These are phyloP conservation scores for Tieghemostelium lacteum DNA, from an alignment of 78 protist genomes.

Conservation along the genomic window DNA sequence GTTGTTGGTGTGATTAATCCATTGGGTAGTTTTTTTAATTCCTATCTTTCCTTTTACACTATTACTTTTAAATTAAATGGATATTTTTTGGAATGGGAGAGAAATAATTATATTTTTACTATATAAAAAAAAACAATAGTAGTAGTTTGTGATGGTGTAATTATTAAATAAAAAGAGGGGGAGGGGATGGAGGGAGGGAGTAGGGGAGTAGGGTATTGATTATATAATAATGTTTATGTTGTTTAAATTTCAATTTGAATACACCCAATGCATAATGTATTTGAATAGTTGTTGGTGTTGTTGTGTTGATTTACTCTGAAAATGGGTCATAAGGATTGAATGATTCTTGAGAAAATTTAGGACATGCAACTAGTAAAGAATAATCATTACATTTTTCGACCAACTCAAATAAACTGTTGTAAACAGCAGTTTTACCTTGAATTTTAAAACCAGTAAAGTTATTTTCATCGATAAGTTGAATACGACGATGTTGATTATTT, in stretches of 20 bases:
- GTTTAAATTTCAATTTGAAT: not conserved
- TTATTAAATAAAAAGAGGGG: no score
- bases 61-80: no score
- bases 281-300: no score
- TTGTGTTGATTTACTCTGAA: not conserved
- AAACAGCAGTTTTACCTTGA: constrained; percentile 74
- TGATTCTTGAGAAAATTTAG: constrained; percentile 35
- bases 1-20: no score
- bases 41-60: no score
- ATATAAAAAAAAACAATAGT: no score
- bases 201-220: no score
- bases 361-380: constrained; percentile 41
- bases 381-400: constrained; percentile 65
- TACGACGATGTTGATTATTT: constrained; percentile 73
- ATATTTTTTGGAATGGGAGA: no score
- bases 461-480: constrained; percentile 65
- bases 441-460: constrained; percentile 54
- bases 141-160: not conserved
- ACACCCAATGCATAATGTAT: not conserved
- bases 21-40: no score
- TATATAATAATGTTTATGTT: no score
- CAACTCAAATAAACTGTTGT: constrained; percentile 55
- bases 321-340: constrained; percentile 71
- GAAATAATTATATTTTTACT: no score
- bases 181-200: no score